Conservation (phyloP, 306 rosid genomes). For the Malus fusca region DNA sequence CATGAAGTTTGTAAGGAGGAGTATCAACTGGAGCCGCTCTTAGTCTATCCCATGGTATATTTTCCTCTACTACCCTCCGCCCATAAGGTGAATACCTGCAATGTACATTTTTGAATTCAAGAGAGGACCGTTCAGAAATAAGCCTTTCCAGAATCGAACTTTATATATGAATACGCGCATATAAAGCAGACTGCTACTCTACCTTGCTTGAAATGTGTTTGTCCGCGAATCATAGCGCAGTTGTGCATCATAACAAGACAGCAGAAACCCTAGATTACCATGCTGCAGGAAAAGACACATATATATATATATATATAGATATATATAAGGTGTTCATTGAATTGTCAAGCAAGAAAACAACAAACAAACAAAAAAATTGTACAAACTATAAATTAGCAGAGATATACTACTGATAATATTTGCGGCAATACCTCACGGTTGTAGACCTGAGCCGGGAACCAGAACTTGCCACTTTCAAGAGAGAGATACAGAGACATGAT, state of each 20-base stretch:
- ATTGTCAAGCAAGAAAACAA: conserved; percentile 1
- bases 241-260: conserved; percentile 91
- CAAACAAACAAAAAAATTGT: not conserved
- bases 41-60: conserved; percentile 67
- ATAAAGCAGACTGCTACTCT: conserved; percentile 7
- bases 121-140: not conserved
- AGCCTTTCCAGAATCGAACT: conserved; percentile 1
- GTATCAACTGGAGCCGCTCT: conserved; percentile 67
- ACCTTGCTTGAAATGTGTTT: conserved; percentile 86
- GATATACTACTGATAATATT: not conserved
- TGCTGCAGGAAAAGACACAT: conserved; percentile 41
- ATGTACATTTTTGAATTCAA: not conserved
- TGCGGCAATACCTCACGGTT: conserved; percentile 74
- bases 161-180: too few species aligned
- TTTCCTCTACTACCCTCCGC: conserved; percentile 70
- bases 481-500: conserved; percentile 61
- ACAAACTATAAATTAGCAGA: not conserved
- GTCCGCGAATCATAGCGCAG: conserved; percentile 53
- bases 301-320: too few species aligned
- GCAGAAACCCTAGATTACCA: conserved; percentile 86
- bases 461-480: conserved; percentile 69
- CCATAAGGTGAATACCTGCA: conserved; percentile 76
- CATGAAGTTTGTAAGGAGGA: conserved; percentile 57
- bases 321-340: not conserved
- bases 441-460: conserved; percentile 98